These are phyloP conservation scores for Fusarium miscanthi DNA, from an alignment of 2,329 filamentous ascomycete species.

Conservation along the genomic window DNA sequence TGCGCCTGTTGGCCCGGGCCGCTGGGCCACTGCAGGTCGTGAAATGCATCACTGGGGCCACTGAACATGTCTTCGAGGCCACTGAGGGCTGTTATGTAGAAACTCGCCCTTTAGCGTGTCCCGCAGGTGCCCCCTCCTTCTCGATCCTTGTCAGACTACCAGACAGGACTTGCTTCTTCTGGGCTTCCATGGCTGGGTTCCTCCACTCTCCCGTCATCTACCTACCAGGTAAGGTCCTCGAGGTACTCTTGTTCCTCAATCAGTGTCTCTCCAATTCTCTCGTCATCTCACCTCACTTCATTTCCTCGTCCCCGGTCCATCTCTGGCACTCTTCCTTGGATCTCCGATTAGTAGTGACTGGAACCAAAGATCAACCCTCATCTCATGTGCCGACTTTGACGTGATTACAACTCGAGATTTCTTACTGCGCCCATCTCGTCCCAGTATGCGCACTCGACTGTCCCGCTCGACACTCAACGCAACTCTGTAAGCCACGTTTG, in stretches of 20 bases:
- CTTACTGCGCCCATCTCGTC: slow-evolving; percentile 13
- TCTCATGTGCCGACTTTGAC: slow-evolving; percentile 3
- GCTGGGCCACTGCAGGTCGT: slow-evolving; percentile 37
- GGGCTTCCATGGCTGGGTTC: slow-evolving; percentile 26
- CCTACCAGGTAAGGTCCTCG: not conserved
- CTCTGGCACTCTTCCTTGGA: slow-evolving; percentile 6
- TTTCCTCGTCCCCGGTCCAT: slow-evolving; percentile 9
- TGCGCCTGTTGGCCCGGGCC: slow-evolving; percentile 24
- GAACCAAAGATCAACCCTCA: not conserved
- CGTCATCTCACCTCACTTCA: slow-evolving; percentile 23
- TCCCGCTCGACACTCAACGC: slow-evolving; percentile 31
- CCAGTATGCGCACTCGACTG: slow-evolving; percentile 39
- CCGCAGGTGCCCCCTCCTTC: slow-evolving; percentile 12
- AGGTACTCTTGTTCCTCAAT: slow-evolving; percentile 21
- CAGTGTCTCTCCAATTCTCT: slow-evolving; percentile 21
- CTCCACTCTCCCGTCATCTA: slow-evolving; percentile 42
- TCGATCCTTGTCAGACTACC: slow-evolving; percentile 7
- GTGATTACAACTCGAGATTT: slow-evolving; percentile 11
- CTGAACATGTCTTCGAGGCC: slow-evolving; percentile 24
- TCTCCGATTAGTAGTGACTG: not conserved
- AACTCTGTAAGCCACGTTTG: slow-evolving; percentile 36
- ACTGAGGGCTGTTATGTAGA: slow-evolving; percentile 30
- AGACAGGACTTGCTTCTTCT: slow-evolving; percentile 33
- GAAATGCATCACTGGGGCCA: slow-evolving; percentile 38
- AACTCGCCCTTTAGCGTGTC: slow-evolving; percentile 35